Evolutionary conservation across 2,329 filamentous ascomycete species (phyloP).

Genomic region (Xylariaceae sp.): DNA sequence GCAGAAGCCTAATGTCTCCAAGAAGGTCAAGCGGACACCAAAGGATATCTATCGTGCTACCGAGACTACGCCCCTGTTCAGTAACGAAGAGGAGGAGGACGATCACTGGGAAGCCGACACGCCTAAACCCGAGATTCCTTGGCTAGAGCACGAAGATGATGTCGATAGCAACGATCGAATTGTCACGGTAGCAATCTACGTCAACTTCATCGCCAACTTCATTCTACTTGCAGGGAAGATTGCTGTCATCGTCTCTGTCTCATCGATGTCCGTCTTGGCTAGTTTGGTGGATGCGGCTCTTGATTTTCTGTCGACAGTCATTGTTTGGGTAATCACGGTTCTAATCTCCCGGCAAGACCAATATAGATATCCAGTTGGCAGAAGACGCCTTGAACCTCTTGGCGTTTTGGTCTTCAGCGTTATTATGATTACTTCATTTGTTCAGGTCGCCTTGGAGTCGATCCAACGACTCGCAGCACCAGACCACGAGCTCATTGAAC

Average conservation of each 20-base stretch:
- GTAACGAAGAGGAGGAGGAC: slow-evolving; percentile 44
- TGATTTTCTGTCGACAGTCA: slow-evolving; percentile 76
- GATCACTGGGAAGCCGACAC: slow-evolving; percentile 27
- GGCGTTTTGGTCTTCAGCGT: slow-evolving; percentile 79
- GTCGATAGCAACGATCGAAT: slow-evolving; percentile 69
- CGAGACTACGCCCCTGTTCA: slow-evolving; percentile 64
- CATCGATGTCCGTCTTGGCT: slow-evolving; percentile 76
- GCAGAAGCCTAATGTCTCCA: slow-evolving; percentile 22
- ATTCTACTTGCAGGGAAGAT: slow-evolving; percentile 73
- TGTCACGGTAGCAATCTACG: slow-evolving; percentile 81
- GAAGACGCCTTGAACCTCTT: slow-evolving; percentile 71
- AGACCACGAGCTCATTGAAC: slow-evolving; percentile 66
- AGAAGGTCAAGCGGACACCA: slow-evolving; percentile 71
- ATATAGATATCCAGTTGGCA: slow-evolving; percentile 74
- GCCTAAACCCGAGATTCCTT: slow-evolving; percentile 57
- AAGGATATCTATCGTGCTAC: slow-evolving; percentile 79
- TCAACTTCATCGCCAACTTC: slow-evolving; percentile 77
- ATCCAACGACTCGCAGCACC: slow-evolving; percentile 57
- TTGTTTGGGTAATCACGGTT: slow-evolving; percentile 74
- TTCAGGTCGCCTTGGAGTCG: slow-evolving; percentile 71
- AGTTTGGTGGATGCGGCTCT: slow-evolving; percentile 75
- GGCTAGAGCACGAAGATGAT: slow-evolving; percentile 66
- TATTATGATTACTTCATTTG: slow-evolving; percentile 83
- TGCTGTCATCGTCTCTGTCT: slow-evolving; percentile 70
- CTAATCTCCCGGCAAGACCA: slow-evolving; percentile 71